phyloP scores from a whole-genome alignment of 352 stramenopile genomes.

The Phytophthora cryptogea region DNA sequence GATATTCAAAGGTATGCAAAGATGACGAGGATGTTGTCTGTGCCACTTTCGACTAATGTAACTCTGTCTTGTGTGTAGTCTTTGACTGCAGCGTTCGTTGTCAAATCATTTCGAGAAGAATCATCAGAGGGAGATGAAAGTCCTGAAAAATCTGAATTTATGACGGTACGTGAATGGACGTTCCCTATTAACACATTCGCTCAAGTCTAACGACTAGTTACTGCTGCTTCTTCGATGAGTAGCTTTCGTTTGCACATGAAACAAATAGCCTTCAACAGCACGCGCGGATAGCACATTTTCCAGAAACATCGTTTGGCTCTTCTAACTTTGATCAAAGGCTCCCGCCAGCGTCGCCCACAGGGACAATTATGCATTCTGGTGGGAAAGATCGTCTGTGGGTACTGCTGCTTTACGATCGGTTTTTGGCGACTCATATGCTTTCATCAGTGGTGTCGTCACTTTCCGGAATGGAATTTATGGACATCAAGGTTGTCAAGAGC shows the following conservation, averaged over 20 bases:
- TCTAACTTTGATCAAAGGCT: slow-evolving; percentile 6
- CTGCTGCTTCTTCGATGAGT: slow-evolving; percentile 3
- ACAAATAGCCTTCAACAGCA: slow-evolving; percentile 17
- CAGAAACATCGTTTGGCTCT: slow-evolving; percentile 9
- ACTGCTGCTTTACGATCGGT: slow-evolving; percentile 69
- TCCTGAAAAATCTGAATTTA: slow-evolving; percentile 46
- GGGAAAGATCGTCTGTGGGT: slow-evolving; percentile 60
- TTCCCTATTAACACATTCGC: not conserved
- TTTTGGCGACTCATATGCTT: slow-evolving; percentile 62
- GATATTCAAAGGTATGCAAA: slow-evolving; percentile 60
- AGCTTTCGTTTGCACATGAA: slow-evolving; percentile 60
- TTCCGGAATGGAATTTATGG: slow-evolving; percentile 78
- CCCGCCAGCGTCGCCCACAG: not conserved
- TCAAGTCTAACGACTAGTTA: slow-evolving; percentile 9
- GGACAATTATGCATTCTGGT: slow-evolving; percentile 6
- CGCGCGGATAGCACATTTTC: slow-evolving; percentile 8
- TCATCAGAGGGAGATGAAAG: slow-evolving; percentile 36
- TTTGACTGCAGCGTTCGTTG: slow-evolving; percentile 49
- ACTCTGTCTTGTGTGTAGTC: slow-evolving; percentile 28
- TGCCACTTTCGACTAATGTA: slow-evolving; percentile 7
- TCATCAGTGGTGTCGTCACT: slow-evolving; percentile 63
- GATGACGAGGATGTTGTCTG: not conserved
- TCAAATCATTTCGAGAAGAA: slow-evolving; percentile 62
- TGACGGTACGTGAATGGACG: slow-evolving; percentile 42
- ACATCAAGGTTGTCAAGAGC: slow-evolving; percentile 77